A percentile compares a stretch with the other conserved stretches of the same genome.
Evolutionary conservation across 257 asterid genomes (phyloP).

Genomic region (Ilex aquifolium): DNA sequence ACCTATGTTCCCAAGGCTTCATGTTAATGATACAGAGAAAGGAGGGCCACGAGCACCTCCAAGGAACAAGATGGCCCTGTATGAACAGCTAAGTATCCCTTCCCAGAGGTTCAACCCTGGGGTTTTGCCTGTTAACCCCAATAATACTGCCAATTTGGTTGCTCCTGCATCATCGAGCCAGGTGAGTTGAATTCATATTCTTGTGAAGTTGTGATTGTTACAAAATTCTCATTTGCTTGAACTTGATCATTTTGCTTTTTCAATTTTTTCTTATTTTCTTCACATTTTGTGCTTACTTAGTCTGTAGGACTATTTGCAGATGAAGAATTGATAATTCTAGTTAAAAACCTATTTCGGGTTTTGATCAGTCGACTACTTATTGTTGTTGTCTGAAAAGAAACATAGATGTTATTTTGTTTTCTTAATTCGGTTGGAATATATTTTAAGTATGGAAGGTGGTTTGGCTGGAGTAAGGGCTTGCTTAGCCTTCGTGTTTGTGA

Average conservation of each 20-base stretch:
- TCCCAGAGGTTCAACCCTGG: constrained; percentile 50
- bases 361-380: background rate
- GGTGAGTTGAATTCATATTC: constrained; percentile 30
- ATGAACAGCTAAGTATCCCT: constrained; percentile 91
- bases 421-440: too few relatives aligned
- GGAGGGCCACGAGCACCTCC: constrained; percentile 99
- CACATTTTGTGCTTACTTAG: too few relatives aligned
- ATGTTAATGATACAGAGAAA: constrained; percentile 80
- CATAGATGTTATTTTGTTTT: too few relatives aligned
- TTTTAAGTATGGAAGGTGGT: too few relatives aligned
- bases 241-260: background rate
- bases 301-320: too few relatives aligned
- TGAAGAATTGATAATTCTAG: background rate
- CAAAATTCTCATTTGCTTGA: background rate
- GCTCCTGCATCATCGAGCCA: constrained; percentile 40
- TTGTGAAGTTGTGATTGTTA: background rate
- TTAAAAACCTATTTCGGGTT: background rate
- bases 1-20: constrained; percentile 95
- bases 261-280: too few relatives aligned
- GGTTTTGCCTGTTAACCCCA: constrained; percentile 20
- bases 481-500: too few relatives aligned
- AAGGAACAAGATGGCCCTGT: constrained; percentile 96
- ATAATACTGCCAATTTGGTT: constrained; percentile 22
- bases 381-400: background rate
- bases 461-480: too few relatives aligned